Percentiles rank a stretch among this genome's conserved stretches.
Evolutionary conservation across 2,329 filamentous ascomycete species (phyloP).

Genomic region (Leptographium galeiforme): DNA sequence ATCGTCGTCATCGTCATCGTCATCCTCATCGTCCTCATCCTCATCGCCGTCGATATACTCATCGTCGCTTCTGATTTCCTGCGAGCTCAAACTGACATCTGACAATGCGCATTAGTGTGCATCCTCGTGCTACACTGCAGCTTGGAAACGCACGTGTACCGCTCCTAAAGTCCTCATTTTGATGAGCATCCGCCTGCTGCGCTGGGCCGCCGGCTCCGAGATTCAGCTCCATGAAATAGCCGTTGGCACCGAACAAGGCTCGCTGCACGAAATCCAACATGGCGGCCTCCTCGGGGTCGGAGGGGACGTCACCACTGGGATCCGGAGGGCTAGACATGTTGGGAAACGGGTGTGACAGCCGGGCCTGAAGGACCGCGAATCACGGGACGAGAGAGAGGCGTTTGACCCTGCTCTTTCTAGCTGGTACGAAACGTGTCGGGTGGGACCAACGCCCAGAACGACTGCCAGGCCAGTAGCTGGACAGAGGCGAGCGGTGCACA

Average conservation of each 20-base stretch:
- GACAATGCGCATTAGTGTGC: not conserved
- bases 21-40: conserved; percentile 13
- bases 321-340: too few species aligned
- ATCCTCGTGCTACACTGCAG: not conserved
- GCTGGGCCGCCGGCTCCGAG: conserved; percentile 10
- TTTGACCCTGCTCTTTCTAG: too few species aligned
- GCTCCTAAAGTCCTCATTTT: too few species aligned
- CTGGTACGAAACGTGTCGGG: too few species aligned
- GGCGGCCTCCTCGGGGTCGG: not conserved
- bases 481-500: too few species aligned
- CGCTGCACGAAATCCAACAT: not conserved
- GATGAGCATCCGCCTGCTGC: conserved; percentile 9
- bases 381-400: too few species aligned
- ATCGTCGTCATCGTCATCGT: conserved; percentile 9
- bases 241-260: not conserved
- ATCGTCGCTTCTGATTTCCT: too few species aligned
- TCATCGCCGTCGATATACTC: conserved; percentile 3
- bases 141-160: not conserved
- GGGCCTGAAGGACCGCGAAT: too few species aligned
- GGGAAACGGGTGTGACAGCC: too few species aligned
- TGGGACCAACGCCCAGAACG: too few species aligned
- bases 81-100: too few species aligned
- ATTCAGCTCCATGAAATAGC: not conserved
- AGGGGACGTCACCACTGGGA: not conserved
- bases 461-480: too few species aligned